Evolutionary conservation across 306 rosid genomes (phyloP).

Genomic region (Comarum palustre): DNA sequence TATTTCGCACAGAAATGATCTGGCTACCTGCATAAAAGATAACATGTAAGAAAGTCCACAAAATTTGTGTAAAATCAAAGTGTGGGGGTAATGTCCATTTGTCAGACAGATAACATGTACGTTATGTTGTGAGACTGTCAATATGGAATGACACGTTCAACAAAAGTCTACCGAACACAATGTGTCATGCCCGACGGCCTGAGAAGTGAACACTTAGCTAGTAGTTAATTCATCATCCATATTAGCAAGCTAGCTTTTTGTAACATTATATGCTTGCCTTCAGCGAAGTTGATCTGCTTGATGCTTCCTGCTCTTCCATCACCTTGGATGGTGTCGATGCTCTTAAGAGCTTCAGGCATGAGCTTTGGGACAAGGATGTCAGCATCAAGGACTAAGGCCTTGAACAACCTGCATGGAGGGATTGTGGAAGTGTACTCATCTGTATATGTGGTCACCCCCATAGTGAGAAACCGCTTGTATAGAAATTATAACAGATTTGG

Average conservation of each 20-base stretch:
- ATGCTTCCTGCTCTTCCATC: slow-evolving; percentile 40
- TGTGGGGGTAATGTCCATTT: background rate
- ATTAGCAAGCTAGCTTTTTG: background rate
- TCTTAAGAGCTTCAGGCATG: slow-evolving; percentile 17
- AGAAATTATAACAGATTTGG: slow-evolving; percentile 8
- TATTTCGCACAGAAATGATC: slow-evolving; percentile 13
- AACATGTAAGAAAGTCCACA: background rate
- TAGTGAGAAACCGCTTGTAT: background rate
- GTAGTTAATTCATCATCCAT: background rate
- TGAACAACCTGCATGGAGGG: slow-evolving; percentile 33
- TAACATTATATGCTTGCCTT: slow-evolving; percentile 20
- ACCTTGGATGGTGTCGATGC: slow-evolving; percentile 31
- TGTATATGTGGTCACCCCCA: slow-evolving; percentile 32
- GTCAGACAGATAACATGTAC: background rate
- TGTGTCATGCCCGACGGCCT: background rate
- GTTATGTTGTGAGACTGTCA: background rate
- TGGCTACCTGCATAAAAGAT: slow-evolving; percentile 7
- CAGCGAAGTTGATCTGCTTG: slow-evolving; percentile 28
- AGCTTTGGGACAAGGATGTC: slow-evolving; percentile 36
- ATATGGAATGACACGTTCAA: background rate
- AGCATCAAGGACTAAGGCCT: slow-evolving; percentile 34
- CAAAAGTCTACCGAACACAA: background rate
- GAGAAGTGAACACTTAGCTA: background rate
- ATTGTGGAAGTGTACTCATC: slow-evolving; percentile 13
- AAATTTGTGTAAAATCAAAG: background rate